Evolutionary conservation across 2,329 filamentous ascomycete species (phyloP).

Genomic region (Rutstroemia sp.): DNA sequence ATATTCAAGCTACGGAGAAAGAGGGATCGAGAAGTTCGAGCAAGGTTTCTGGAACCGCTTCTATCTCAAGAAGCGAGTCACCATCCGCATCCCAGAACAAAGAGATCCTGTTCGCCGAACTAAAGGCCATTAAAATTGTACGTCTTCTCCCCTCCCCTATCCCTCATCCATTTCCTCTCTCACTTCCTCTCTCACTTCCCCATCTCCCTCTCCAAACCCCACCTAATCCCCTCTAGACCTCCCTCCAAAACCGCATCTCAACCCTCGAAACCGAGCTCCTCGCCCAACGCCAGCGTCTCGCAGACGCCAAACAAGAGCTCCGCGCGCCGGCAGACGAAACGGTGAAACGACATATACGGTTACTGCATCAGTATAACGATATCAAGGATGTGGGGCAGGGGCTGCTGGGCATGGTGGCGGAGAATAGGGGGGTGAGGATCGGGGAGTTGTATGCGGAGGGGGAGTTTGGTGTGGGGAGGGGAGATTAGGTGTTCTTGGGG

Average conservation of each 20-base stretch:
- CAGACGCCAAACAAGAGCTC: constrained; percentile 29
- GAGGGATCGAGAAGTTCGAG: background rate
- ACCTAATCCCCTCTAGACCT: constrained; percentile 30
- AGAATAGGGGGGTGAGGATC: constrained; percentile 45
- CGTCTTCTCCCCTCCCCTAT: background rate
- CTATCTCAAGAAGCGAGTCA: background rate
- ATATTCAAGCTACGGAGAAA: background rate
- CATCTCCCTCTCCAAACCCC: constrained; percentile 15
- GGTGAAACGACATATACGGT: constrained; percentile 54
- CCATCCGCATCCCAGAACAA: constrained; percentile 12
- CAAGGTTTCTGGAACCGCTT: background rate
- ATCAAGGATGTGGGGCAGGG: constrained; percentile 62
- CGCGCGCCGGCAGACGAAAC: constrained; percentile 36
- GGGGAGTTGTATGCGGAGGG: constrained; percentile 28
- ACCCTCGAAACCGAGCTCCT: constrained; percentile 33
- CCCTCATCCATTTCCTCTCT: too few species aligned
- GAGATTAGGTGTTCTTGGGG: constrained; percentile 18
- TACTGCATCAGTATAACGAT: constrained; percentile 64
- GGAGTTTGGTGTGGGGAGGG: constrained; percentile 29
- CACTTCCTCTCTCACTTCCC: too few species aligned
- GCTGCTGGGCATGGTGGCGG: constrained; percentile 59
- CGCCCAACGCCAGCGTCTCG: constrained; percentile 29
- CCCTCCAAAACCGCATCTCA: constrained; percentile 37
- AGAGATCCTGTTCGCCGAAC: constrained; percentile 21
- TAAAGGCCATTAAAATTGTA: constrained; percentile 28